phyloP scores from a whole-genome alignment of 208 protist species.

The Tritrichomonas musculus region DNA sequence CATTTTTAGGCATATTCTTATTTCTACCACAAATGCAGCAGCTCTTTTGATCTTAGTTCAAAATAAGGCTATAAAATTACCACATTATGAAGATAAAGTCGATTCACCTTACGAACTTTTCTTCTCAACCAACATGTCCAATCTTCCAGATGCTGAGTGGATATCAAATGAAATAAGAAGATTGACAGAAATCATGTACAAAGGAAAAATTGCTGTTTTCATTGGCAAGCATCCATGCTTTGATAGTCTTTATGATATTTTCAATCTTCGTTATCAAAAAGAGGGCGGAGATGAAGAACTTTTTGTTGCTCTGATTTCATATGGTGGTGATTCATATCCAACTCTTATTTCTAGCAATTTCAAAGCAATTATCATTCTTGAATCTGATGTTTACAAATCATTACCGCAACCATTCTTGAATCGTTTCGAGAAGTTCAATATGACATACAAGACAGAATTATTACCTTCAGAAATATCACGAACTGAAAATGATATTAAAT shows the following conservation, averaged over 20 bases:
- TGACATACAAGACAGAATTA: not conserved
- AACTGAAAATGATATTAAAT: not conserved
- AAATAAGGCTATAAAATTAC: too few relatives aligned
- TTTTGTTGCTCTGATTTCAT: not conserved
- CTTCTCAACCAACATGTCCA: not conserved
- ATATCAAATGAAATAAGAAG: not conserved
- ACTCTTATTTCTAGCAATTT: not conserved
- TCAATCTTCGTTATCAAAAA: not conserved
- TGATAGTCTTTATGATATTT: not conserved
- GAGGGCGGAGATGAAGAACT: not conserved
- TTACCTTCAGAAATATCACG: not conserved
- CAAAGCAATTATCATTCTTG: not conserved
- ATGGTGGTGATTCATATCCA: not conserved
- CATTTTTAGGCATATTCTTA: not conserved
- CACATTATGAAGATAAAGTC: not conserved
- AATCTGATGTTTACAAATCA: not conserved
- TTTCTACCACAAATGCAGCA: not conserved
- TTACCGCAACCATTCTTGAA: not conserved
- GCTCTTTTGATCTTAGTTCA: not conserved
- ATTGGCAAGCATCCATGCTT: not conserved
- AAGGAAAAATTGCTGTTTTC: not conserved
- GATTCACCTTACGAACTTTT: too few relatives aligned
- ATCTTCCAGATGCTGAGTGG: not conserved
- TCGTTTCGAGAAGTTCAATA: not conserved
- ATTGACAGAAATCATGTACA: not conserved